Conservation (phyloP, 1,284 basidiomycete species). For the Paramarasmius palmivorus region DNA sequence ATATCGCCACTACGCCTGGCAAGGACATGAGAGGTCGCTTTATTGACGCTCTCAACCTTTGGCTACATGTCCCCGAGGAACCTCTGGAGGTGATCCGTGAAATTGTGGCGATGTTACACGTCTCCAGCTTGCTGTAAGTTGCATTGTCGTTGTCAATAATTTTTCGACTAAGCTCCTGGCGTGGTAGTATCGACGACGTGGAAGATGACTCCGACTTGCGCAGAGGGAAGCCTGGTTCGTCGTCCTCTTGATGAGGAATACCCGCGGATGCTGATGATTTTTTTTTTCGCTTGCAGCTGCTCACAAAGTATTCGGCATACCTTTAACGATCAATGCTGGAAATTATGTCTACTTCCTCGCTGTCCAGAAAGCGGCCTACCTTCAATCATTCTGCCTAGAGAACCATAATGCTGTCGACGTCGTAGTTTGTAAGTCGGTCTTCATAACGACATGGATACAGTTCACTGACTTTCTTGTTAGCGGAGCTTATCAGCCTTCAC, state of each 20-base stretch:
- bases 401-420: too few relatives aligned
- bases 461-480: too few relatives aligned
- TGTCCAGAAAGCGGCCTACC: too few relatives aligned
- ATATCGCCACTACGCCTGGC: slow-evolving; percentile 84
- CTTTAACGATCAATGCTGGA: slow-evolving; percentile 96
- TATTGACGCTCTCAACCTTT: slow-evolving; percentile 93
- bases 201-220: slow-evolving; percentile 94
- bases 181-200: slow-evolving; percentile 89
- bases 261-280: not conserved
- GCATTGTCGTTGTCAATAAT: not conserved
- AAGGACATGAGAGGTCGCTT: slow-evolving; percentile 92
- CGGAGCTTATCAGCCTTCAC: slow-evolving; percentile 86
- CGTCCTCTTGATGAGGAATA: not conserved
- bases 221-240: slow-evolving; percentile 78
- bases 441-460: too few relatives aligned
- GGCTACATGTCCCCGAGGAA: slow-evolving; percentile 81
- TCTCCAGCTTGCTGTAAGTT: slow-evolving; percentile 86
- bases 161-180: slow-evolving; percentile 10
- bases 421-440: too few relatives aligned
- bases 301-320: slow-evolving; percentile 94
- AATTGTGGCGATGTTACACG: slow-evolving; percentile 94
- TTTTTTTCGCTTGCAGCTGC: slow-evolving; percentile 56
- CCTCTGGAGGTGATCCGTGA: slow-evolving; percentile 76
- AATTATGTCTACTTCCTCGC: slow-evolving; percentile 97
- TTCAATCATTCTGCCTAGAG: too few relatives aligned